These are phyloP conservation scores for Chimonanthus salicifolius DNA, from an alignment of 164 flowering plant species.

Conservation along the genomic window DNA sequence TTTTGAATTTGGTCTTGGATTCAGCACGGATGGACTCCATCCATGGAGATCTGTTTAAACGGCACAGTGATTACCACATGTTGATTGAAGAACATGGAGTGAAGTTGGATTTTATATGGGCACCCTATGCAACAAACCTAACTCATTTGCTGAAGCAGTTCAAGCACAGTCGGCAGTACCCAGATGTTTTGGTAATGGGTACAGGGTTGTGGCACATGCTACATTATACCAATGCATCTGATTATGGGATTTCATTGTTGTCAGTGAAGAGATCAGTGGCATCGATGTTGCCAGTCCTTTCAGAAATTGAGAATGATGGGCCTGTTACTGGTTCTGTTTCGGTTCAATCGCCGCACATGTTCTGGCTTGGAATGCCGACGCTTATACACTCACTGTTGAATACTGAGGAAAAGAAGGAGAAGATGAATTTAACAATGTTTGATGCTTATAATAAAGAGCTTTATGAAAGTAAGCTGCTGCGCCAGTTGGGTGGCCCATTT, in stretches of 20 bases:
- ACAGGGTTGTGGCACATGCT: slow-evolving; percentile 95
- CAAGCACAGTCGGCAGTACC: slow-evolving; percentile 33
- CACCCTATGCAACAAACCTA: slow-evolving; percentile 55
- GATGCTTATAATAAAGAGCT: slow-evolving; percentile 39
- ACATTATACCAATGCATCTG: slow-evolving; percentile 49
- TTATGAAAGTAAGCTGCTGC: slow-evolving; percentile 51
- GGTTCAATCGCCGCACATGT: slow-evolving; percentile 54
- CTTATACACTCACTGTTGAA: slow-evolving; percentile 70
- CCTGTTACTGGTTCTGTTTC: slow-evolving; percentile 40
- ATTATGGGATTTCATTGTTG: slow-evolving; percentile 44
- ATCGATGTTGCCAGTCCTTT: slow-evolving; percentile 37
- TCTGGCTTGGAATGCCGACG: slow-evolving; percentile 86
- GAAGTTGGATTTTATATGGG: slow-evolving; percentile 86
- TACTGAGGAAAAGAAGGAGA: slow-evolving; percentile 58
- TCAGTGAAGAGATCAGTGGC: slow-evolving; percentile 33
- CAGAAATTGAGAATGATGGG: slow-evolving; percentile 29
- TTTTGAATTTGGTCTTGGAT: slow-evolving; percentile 55
- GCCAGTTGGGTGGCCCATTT: slow-evolving; percentile 61
- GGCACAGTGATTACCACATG: slow-evolving; percentile 68
- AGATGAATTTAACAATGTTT: slow-evolving; percentile 34
- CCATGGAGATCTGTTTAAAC: slow-evolving; percentile 54
- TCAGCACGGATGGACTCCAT: slow-evolving; percentile 32
- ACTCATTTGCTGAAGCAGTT: slow-evolving; percentile 36
- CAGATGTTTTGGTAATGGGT: slow-evolving; percentile 86
- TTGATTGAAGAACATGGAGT: slow-evolving; percentile 52